Evolutionary conservation across 73 alveolate genomes (phyloP).

Genomic region (Paramecium primaurelia): DNA sequence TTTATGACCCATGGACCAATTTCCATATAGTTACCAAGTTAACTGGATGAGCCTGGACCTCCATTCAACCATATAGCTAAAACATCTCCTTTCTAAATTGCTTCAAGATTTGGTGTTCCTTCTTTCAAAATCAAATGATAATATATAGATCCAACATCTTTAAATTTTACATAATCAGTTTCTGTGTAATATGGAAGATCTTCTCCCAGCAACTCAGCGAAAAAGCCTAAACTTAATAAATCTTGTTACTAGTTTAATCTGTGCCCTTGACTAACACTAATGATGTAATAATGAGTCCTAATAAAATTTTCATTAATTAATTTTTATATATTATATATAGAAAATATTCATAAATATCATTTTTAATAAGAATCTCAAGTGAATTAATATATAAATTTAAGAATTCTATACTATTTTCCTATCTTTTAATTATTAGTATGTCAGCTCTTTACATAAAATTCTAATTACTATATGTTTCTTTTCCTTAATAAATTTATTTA

Average conservation of each 20-base stretch:
- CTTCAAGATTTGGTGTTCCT: background rate
- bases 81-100: background rate
- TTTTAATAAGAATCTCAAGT: background rate
- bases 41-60: conserved; percentile 62
- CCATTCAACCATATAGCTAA: conserved; percentile 59
- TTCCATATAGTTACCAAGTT: conserved; percentile 59
- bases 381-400: too few relatives aligned
- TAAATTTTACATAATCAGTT: background rate
- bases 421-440: too few relatives aligned
- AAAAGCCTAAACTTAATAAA: background rate
- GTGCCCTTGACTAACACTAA: background rate
- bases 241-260: background rate
- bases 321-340: background rate
- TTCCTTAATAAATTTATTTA: too few relatives aligned
- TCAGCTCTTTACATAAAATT: background rate
- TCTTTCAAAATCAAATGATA: background rate
- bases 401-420: background rate
- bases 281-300: background rate
- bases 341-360: background rate
- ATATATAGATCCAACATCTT: background rate
- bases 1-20: conserved; percentile 49
- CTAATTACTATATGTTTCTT: too few relatives aligned
- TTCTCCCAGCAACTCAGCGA: background rate
- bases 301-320: background rate
- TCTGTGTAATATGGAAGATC: conserved; percentile 16